These are phyloP conservation scores for Gypsophila paniculata DNA, from an alignment of 179 eudicot species.

Conservation along the genomic window DNA sequence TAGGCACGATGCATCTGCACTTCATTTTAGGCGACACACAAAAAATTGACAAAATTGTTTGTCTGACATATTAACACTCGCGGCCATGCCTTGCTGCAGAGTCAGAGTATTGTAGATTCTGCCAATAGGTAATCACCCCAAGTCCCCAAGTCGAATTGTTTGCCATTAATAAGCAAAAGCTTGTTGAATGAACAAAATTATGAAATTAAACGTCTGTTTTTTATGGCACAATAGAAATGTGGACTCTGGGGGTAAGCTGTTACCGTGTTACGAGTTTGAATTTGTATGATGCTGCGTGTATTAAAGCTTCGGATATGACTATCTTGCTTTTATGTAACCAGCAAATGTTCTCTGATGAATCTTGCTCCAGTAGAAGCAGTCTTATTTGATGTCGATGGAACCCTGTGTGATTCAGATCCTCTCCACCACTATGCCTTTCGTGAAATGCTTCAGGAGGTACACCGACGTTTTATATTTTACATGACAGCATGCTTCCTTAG, in stretches of 20 bases:
- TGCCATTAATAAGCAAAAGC: not conserved
- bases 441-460: constrained; percentile 80
- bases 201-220: too few relatives aligned
- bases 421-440: constrained; percentile 64
- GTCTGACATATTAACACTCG: not conserved
- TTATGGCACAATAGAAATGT: not conserved
- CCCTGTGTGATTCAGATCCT: constrained; percentile 90
- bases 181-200: not conserved
- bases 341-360: constrained; percentile 45
- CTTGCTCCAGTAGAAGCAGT: constrained; percentile 82
- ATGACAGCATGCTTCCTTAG: not conserved
- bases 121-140: not conserved
- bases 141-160: not conserved
- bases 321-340: constrained; percentile 30
- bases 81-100: too few relatives aligned
- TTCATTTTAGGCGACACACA: too few relatives aligned
- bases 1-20: too few relatives aligned
- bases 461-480: not conserved
- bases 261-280: not conserved
- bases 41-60: too few relatives aligned
- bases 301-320: constrained; percentile 14
- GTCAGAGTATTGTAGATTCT: too few relatives aligned
- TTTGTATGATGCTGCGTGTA: not conserved
- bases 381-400: constrained; percentile 83
- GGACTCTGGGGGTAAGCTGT: not conserved